Base-by-base conservation (phyloP, 176 grass and related monocot species). In the Avena atlantica region DNA sequence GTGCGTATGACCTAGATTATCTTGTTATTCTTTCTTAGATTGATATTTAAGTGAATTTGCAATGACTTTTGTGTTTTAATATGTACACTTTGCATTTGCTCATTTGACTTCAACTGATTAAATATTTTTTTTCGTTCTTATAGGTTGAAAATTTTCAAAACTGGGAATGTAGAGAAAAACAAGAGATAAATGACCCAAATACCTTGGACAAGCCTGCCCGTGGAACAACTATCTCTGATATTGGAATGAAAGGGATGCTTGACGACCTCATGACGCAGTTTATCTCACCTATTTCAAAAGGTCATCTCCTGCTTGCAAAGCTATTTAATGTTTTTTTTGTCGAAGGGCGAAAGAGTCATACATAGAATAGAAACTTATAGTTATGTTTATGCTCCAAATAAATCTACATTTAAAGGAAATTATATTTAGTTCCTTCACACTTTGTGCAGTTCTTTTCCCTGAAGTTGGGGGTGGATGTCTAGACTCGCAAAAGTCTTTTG, bases 221-320 rank as follows among this genome's bases (percentile, higher is more conserved):
- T 57, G 90, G 88, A 72, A 82, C 42, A 14, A 21, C 79, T 66
- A 86, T 92, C 69, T 83, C 85, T 76, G 90, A 90, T 77, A 90
- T 90, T 84, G 90, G 93, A 19, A 59, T 95, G 78, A 85, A 92
- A 87, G 27, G 55, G 20, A 95, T 95, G 93, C 89, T 95, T 21
- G 85, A 82, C 24, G 84, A 88, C 44, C 78, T 95, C 37, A 90
- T 92, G 90, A 84, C 92, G 31, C 60, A 92, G 40, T 95, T 92
- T 50, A 81, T 95, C 27, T 92, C 78, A 70, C 93, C 93, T 11
- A 84, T 95, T 21, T 83, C 88, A 59, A 87, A 64, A 95, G 93
- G 90, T 95, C 5, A 65, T 65, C 27, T 29, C 12, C 29, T 5
- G 1, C 6, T 60, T 12, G 13, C 9, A 27, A 27, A 27, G 23